These are phyloP conservation scores for Geotrichum klebahnii DNA, from an alignment of 1,139 yeast species.

Conservation along the genomic window DNA sequence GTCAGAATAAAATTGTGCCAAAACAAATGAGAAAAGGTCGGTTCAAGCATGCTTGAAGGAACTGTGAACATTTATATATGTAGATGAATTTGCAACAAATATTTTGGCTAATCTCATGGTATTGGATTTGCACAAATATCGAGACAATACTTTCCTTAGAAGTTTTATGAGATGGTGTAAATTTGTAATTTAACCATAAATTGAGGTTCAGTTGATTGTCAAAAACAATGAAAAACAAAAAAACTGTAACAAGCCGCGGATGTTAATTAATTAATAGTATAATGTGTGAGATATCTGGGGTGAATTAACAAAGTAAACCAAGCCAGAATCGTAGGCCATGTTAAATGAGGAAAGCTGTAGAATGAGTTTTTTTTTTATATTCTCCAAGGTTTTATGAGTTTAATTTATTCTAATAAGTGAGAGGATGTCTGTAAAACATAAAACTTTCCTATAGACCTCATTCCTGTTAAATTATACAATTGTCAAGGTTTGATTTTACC, in stretches of 20 bases:
- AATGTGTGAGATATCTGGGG: background rate
- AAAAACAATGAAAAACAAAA: background rate
- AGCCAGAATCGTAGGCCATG: background rate
- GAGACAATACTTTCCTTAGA: background rate
- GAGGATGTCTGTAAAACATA: background rate
- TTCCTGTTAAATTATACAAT: too few species aligned
- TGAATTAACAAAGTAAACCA: background rate
- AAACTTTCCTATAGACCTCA: too few species aligned
- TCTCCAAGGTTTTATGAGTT: background rate
- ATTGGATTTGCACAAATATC: too few species aligned
- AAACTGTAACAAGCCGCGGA: background rate
- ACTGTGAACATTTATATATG: background rate
- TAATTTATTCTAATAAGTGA: background rate
- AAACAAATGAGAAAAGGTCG: background rate
- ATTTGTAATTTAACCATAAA: background rate
- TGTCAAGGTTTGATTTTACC: too few species aligned
- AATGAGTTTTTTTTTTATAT: background rate
- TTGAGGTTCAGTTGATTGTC: background rate
- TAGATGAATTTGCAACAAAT: background rate
- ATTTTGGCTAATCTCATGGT: too few species aligned
- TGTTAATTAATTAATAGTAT: background rate
- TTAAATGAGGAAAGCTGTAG: conserved; percentile 2
- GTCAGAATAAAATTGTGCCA: too few species aligned
- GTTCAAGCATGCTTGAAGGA: background rate
- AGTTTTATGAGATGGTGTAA: background rate